These are phyloP conservation scores for Amanita brunnescens DNA, from an alignment of 768 basidiomycete genomes.

Conservation along the genomic window DNA sequence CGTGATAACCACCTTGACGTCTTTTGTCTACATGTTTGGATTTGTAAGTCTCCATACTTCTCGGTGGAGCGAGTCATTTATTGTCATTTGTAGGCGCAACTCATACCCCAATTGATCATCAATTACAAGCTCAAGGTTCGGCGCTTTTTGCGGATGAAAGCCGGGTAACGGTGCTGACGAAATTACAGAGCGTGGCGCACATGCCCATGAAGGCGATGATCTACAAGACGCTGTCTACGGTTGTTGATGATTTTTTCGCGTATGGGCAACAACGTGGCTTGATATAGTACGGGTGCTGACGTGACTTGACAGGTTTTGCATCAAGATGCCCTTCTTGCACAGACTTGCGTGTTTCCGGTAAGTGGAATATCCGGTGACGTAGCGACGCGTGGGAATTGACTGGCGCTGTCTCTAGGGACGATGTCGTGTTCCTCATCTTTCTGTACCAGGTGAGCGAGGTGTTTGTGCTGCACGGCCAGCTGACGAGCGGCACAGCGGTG, in stretches of 20 bases:
- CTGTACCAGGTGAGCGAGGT: constrained; percentile 69
- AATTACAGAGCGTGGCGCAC: constrained; percentile 78
- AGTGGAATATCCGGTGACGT: constrained; percentile 16
- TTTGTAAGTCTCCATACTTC: constrained; percentile 63
- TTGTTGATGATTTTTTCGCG: constrained; percentile 91
- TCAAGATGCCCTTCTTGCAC: constrained; percentile 95
- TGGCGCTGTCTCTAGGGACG: constrained; percentile 43
- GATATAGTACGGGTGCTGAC: constrained; percentile 9
- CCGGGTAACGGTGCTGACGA: not conserved
- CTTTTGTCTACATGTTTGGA: constrained; percentile 94
- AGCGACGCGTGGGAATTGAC: constrained; percentile 11
- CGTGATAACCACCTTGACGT: constrained; percentile 85
- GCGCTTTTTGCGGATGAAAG: constrained; percentile 15
- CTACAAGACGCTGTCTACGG: constrained; percentile 85
- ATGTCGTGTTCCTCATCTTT: constrained; percentile 86
- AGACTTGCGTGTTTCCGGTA: constrained; percentile 79
- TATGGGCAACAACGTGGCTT: constrained; percentile 27
- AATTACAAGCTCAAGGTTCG: constrained; percentile 92
- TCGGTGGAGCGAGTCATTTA: constrained; percentile 11
- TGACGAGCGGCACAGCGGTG: constrained; percentile 55
- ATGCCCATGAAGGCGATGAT: constrained; percentile 99
- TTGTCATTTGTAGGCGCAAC: constrained; percentile 53
- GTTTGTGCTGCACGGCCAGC: too few species aligned
- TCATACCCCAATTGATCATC: constrained; percentile 85
- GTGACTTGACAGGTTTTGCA: constrained; percentile 64